Evolutionary conservation across 805 yeast species (phyloP).

Genomic region (Wickerhamomyces pijperi): DNA sequence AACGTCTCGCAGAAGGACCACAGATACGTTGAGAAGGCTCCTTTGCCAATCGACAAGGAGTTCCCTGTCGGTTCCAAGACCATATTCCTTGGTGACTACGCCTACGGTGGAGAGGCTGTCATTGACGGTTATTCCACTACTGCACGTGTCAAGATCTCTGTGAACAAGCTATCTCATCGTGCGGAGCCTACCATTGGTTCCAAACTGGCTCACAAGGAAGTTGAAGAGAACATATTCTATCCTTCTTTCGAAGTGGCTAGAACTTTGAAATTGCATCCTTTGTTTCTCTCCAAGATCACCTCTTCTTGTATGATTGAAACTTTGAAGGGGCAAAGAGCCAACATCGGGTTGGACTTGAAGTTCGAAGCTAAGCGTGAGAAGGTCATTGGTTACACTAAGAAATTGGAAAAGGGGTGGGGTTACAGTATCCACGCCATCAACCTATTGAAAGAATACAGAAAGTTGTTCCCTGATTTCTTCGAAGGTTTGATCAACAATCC

Average conservation of each 20-base stretch:
- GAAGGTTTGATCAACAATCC: constrained; percentile 22
- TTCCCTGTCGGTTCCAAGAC: constrained; percentile 65
- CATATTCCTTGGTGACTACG: constrained; percentile 74
- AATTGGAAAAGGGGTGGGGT: constrained; percentile 64
- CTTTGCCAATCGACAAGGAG: constrained; percentile 71
- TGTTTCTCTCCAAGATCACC: constrained; percentile 68
- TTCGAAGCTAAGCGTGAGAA: constrained; percentile 70
- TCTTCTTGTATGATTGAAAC: constrained; percentile 56
- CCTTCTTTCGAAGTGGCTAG: constrained; percentile 58
- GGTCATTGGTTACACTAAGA: constrained; percentile 79
- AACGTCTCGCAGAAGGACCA: constrained; percentile 61
- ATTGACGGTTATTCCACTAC: constrained; percentile 48
- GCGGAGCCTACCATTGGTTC: constrained; percentile 59
- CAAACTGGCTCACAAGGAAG: constrained; percentile 47
- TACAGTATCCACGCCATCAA: constrained; percentile 66
- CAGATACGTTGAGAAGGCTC: constrained; percentile 61
- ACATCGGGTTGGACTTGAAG: constrained; percentile 78
- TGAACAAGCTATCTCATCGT: constrained; percentile 34
- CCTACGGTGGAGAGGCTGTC: constrained; percentile 73
- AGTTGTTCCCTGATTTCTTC: constrained; percentile 54
- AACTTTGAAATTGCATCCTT: constrained; percentile 42
- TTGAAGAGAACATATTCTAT: constrained; percentile 41
- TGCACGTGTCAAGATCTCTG: constrained; percentile 37
- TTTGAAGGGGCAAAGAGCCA: constrained; percentile 37
- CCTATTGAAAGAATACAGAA: constrained; percentile 49